Evolutionary conservation across 352 stramenopile genomes (phyloP), one percentile per base, ranked within the genome.

Genomic region (Elongisporangium undulatum): DNA sequence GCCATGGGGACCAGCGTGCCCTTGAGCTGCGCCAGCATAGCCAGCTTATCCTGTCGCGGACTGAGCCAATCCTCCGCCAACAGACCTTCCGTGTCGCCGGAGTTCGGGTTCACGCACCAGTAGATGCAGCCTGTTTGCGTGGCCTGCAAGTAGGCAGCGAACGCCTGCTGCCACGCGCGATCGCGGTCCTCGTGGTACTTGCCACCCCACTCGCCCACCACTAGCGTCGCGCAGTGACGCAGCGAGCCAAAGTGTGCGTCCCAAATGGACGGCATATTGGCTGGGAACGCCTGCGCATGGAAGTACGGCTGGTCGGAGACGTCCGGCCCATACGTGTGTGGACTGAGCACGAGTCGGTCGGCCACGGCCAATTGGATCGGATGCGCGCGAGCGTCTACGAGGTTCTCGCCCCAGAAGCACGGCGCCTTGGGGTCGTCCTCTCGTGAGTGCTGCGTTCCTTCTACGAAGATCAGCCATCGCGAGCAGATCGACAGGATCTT

Each of bases 21-120:
- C n/a, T 24, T 53, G 24, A 85, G 79, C 24, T 55, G 51, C 16
- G 73, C 74, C 21, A 89, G 45, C 55, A 91, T 48, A 15, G 71
- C 58, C 6, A 89, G 64, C 51, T 80, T 81, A 51, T 81, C 69
- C 0, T 29, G 19, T 6, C 77, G 74, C 7, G 71, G 72, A 22
- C 74, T 87, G 29, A 57, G 67, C 82, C 82, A 91, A 64, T 91
- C 77, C 23, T 67, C 63, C 38, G 73, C 62, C 29, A 89, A 48
- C 3, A 91, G 62, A 6, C 79, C 82, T 49, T 87, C 71, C 8
- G 76, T 89, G 64, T 90, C 79, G 0, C 74, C 64, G 1, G 69
- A 77, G 52, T 90, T 89, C 2, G 75, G 76, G 54, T 92, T 90
- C 21, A 92, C 64, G 53, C 73, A 79, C 81, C 82, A 92, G 57